phyloP scores from a whole-genome alignment of 768 basidiomycete genomes.

The Boletus fagicola region DNA sequence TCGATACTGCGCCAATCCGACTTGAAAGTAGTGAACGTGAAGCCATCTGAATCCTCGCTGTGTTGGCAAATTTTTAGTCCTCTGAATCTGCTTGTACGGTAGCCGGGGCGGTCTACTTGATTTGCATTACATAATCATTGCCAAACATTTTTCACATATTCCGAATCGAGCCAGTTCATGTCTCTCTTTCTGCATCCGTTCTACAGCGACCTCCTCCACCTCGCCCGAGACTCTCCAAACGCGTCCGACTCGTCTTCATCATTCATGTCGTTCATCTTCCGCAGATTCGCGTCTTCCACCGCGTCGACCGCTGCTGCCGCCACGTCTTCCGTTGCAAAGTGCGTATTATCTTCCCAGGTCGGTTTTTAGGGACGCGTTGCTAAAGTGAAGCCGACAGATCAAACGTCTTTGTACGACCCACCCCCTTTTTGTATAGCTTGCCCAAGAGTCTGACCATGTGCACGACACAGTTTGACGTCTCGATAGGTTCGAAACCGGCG shows the following conservation, averaged over 20 bases:
- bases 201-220: slow-evolving; percentile 23
- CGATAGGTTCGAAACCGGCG: slow-evolving; percentile 55
- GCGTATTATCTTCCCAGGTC: background rate
- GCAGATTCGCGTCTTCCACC: slow-evolving; percentile 51
- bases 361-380: background rate
- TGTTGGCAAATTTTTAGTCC: background rate
- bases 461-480: slow-evolving; percentile 56
- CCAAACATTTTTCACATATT: background rate
- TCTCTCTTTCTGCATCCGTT: slow-evolving; percentile 26
- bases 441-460: background rate
- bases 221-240: slow-evolving; percentile 10
- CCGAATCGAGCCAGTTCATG: slow-evolving; percentile 4
- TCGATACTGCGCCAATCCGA: slow-evolving; percentile 5
- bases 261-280: slow-evolving; percentile 50
- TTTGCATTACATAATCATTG: slow-evolving; percentile 10
- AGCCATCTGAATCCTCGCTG: slow-evolving; percentile 13
- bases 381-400: slow-evolving; percentile 12
- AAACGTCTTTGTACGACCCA: slow-evolving; percentile 34
- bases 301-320: slow-evolving; percentile 31
- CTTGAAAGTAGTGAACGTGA: slow-evolving; percentile 14
- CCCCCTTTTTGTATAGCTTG: background rate
- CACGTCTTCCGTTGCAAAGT: slow-evolving; percentile 17
- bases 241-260: slow-evolving; percentile 15
- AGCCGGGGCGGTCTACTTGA: no score
- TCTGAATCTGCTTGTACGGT: no score